Evolutionary conservation across 257 asterid species (phyloP).

Genomic region (Phtheirospermum japonicum): DNA sequence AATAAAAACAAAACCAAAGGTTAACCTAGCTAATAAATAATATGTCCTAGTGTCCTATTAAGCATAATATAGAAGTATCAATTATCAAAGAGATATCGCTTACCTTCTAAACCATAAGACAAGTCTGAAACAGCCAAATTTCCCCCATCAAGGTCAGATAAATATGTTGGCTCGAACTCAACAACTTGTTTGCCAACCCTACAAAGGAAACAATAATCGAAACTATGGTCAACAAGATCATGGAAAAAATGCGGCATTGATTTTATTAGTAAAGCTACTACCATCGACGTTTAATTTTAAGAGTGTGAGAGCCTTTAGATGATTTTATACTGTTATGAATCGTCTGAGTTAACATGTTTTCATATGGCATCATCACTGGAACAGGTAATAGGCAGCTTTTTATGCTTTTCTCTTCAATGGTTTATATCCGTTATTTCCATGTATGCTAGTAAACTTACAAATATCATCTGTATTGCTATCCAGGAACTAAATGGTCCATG

Average conservation of each 20-base stretch:
- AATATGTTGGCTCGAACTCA: conserved; percentile 67
- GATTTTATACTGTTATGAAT: background rate
- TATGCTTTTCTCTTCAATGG: background rate
- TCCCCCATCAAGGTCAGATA: conserved; percentile 64
- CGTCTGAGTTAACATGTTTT: background rate
- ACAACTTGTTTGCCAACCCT: conserved; percentile 79
- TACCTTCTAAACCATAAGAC: conserved; percentile 67
- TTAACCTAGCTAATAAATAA: conserved; percentile 10
- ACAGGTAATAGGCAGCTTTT: background rate
- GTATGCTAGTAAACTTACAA: conserved; percentile 1
- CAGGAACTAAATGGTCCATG: background rate
- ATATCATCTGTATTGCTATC: background rate
- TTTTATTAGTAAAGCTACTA: conserved; percentile 1
- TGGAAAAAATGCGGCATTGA: background rate
- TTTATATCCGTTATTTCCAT: background rate
- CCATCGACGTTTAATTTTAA: background rate
- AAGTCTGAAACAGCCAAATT: conserved; percentile 43
- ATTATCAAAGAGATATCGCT: conserved; percentile 14
- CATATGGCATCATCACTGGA: background rate
- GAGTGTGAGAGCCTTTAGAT: background rate
- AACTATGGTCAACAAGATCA: background rate
- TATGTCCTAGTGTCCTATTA: no score
- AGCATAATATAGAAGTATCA: conserved; percentile 17
- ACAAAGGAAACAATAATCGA: conserved; percentile 16
- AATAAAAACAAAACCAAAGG: conserved; percentile 13